phyloP scores from a whole-genome alignment of 805 yeast species.

The Yamadazyma ubonensis region DNA sequence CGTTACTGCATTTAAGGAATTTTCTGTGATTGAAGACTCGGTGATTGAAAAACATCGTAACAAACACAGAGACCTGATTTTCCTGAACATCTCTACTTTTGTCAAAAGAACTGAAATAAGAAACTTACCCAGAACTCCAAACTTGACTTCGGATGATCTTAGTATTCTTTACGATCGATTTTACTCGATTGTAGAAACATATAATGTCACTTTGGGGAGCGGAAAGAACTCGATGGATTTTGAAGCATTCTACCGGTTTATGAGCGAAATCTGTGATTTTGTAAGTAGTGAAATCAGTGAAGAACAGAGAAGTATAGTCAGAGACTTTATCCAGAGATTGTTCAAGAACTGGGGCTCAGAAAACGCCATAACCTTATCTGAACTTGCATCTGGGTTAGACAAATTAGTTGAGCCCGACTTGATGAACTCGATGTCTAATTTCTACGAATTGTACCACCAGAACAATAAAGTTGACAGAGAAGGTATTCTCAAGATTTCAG shows the following conservation, averaged over 20 bases:
- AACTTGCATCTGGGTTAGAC: slow-evolving; percentile 73
- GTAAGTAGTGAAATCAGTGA: slow-evolving; percentile 24
- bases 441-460: slow-evolving; percentile 72
- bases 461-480: slow-evolving; percentile 70
- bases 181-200: slow-evolving; percentile 71
- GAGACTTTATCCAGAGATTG: slow-evolving; percentile 49
- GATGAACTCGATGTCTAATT: slow-evolving; percentile 74
- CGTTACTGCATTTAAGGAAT: slow-evolving; percentile 91
- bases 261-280: slow-evolving; percentile 84
- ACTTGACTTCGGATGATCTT: slow-evolving; percentile 56
- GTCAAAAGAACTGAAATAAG: slow-evolving; percentile 90
- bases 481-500: slow-evolving; percentile 79
- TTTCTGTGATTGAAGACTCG: slow-evolving; percentile 74
- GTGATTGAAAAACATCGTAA: slow-evolving; percentile 66
- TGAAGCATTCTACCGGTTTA: slow-evolving; percentile 66
- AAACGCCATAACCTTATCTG: slow-evolving; percentile 53
- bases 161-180: slow-evolving; percentile 81
- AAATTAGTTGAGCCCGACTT: slow-evolving; percentile 67
- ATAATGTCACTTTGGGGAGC: slow-evolving; percentile 47
- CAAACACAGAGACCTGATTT: slow-evolving; percentile 71
- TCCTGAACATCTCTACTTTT: slow-evolving; percentile 83
- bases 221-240: slow-evolving; percentile 72
- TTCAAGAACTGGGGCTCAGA: slow-evolving; percentile 72
- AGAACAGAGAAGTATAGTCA: slow-evolving; percentile 15
- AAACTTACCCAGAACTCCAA: slow-evolving; percentile 72